Percentiles rank a stretch among this genome's conserved stretches.
phyloP scores from a whole-genome alignment of 75 land plant species.

The Sequoia sempervirens region DNA sequence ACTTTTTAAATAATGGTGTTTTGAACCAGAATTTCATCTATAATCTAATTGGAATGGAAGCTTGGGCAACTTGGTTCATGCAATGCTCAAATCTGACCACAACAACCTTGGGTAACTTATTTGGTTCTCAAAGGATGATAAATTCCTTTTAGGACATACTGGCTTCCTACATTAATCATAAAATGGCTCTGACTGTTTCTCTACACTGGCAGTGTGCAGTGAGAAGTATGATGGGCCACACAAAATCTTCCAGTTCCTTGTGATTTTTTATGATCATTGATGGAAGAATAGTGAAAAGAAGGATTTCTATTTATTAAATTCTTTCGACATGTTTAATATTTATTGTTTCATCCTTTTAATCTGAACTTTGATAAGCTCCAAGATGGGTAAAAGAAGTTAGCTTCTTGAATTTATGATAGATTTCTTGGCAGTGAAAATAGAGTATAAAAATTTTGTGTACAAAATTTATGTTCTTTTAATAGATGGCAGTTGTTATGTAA shows the following conservation, averaged over 20 bases:
- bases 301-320: not conserved
- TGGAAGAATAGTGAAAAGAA: not conserved
- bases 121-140: not conserved
- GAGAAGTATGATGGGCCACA: slow-evolving; percentile 90
- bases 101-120: not conserved
- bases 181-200: slow-evolving; percentile 86
- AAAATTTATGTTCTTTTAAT: not conserved
- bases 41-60: not conserved
- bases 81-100: not conserved
- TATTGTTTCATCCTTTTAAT: too few species aligned
- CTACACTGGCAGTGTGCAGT: slow-evolving; percentile 92
- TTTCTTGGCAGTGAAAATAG: not conserved
- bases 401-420: not conserved
- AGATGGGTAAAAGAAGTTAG: too few species aligned
- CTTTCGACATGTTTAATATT: too few species aligned
- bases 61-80: not conserved
- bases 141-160: not conserved
- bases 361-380: too few species aligned
- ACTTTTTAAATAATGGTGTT: too few species aligned
- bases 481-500: not conserved
- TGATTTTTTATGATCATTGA: not conserved
- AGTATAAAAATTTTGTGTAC: not conserved
- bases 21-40: not conserved
- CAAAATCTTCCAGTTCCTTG: slow-evolving; percentile 5
- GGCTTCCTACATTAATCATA: slow-evolving; percentile 47